Evolutionary conservation across 495 filamentous ascomycete species (phyloP).

Genomic region (Cladorrhinum samala): DNA sequence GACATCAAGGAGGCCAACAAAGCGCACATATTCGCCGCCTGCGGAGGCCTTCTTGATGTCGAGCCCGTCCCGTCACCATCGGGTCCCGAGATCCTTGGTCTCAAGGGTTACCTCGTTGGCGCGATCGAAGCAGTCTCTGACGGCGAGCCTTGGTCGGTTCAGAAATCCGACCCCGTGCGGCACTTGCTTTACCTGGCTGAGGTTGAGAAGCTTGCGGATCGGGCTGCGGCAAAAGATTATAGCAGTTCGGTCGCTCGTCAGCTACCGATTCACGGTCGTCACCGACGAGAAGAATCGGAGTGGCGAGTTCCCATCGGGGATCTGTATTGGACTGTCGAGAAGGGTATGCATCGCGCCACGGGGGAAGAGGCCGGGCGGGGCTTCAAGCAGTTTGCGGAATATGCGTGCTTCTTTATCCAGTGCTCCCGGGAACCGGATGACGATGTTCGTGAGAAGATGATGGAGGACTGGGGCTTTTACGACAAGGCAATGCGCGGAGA

Average conservation of each 20-base stretch:
- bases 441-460: background rate
- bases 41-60: background rate
- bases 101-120: constrained; percentile 7
- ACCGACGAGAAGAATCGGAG: background rate
- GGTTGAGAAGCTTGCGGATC: background rate
- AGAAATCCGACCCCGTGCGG: background rate
- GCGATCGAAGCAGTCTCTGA: background rate
- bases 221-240: background rate
- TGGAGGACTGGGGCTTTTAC: background rate
- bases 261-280: background rate
- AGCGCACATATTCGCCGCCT: constrained; percentile 1
- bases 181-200: background rate
- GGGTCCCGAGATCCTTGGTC: background rate
- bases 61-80: background rate
- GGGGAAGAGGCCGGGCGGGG: too few species aligned
- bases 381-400: too few species aligned
- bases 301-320: constrained; percentile 10
- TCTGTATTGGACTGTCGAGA: background rate
- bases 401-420: background rate
- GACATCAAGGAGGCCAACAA: background rate
- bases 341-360: background rate
- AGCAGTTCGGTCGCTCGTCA: background rate
- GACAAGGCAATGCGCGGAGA: background rate
- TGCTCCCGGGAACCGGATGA: background rate
- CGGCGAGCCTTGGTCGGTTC: background rate